Evolutionary conservation across 768 basidiomycete species (phyloP).

Genomic region (Boletus speciosus): DNA sequence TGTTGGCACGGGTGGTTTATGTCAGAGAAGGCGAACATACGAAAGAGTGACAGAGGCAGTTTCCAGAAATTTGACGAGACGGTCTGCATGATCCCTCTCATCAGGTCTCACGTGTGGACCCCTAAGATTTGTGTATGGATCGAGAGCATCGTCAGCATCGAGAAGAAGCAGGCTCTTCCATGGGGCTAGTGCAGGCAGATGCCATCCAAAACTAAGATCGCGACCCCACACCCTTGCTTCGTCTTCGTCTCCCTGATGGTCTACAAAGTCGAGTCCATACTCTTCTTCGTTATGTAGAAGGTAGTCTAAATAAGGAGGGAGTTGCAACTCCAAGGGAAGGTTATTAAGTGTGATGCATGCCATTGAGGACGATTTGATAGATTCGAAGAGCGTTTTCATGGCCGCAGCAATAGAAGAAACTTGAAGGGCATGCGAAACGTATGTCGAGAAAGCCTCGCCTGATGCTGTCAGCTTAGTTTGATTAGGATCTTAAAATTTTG

Average conservation of each 20-base stretch:
- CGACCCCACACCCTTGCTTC: constrained; percentile 58
- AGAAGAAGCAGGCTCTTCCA: constrained; percentile 90
- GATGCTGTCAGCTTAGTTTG: constrained; percentile 8
- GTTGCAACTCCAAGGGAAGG: constrained; percentile 79
- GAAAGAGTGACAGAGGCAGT: constrained; percentile 71
- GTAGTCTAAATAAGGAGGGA: constrained; percentile 75
- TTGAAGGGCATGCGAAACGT: constrained; percentile 54
- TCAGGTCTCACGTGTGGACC: constrained; percentile 59
- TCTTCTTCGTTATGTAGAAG: constrained; percentile 67
- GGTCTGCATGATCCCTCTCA: constrained; percentile 65
- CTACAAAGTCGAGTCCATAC: constrained; percentile 48
- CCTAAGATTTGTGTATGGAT: constrained; percentile 57
- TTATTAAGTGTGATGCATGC: constrained; percentile 77
- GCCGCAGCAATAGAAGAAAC: constrained; percentile 70
- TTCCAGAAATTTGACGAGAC: constrained; percentile 72
- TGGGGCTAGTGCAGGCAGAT: constrained; percentile 69
- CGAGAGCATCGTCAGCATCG: constrained; percentile 54
- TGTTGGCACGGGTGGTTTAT: background rate
- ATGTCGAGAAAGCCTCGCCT: constrained; percentile 63
- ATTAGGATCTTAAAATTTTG: constrained; percentile 30
- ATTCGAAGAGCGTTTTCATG: constrained; percentile 77
- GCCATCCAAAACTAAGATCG: constrained; percentile 69
- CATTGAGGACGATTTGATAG: constrained; percentile 71
- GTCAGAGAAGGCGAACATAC: constrained; percentile 41
- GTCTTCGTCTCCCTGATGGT: constrained; percentile 51